Evolutionary conservation across 805 yeast species (phyloP).

Genomic region (Myxozyma monticola): DNA sequence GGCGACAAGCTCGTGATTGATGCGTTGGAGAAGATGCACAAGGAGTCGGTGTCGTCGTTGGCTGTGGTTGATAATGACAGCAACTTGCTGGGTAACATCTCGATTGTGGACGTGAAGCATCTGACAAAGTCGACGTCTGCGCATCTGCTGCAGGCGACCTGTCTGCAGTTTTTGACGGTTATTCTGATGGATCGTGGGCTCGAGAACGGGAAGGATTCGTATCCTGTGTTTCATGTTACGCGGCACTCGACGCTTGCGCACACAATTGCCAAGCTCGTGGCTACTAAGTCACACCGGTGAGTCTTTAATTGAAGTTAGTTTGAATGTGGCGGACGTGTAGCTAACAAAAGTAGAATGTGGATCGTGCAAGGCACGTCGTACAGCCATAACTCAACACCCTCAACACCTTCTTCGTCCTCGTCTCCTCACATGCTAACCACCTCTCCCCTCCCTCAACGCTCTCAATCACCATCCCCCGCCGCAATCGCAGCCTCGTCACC

Average conservation of each 20-base stretch:
- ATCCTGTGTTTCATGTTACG: conserved; percentile 93
- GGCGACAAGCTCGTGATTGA: conserved; percentile 88
- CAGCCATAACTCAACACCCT: not conserved
- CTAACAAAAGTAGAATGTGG: conserved; percentile 35
- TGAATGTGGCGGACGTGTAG: conserved; percentile 67
- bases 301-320: conserved; percentile 45
- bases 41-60: conserved; percentile 78
- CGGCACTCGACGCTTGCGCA: conserved; percentile 76
- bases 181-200: conserved; percentile 85
- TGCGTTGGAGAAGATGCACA: conserved; percentile 79
- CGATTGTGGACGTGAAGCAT: conserved; percentile 89
- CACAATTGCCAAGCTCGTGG: conserved; percentile 91
- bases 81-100: conserved; percentile 83
- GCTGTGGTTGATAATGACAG: conserved; percentile 85
- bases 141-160: conserved; percentile 74
- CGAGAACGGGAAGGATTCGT: conserved; percentile 92
- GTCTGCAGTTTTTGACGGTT: conserved; percentile 83
- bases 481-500: conserved; percentile 23
- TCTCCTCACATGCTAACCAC: conserved; percentile 1
- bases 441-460: conserved; percentile 16
- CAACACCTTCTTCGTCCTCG: conserved; percentile 10
- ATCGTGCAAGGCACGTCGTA: conserved; percentile 37
- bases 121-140: conserved; percentile 79
- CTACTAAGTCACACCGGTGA: conserved; percentile 86
- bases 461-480: conserved; percentile 26